Evolutionary conservation across 441 rosid species (phyloP).

Genomic region (Viola pubescens): DNA sequence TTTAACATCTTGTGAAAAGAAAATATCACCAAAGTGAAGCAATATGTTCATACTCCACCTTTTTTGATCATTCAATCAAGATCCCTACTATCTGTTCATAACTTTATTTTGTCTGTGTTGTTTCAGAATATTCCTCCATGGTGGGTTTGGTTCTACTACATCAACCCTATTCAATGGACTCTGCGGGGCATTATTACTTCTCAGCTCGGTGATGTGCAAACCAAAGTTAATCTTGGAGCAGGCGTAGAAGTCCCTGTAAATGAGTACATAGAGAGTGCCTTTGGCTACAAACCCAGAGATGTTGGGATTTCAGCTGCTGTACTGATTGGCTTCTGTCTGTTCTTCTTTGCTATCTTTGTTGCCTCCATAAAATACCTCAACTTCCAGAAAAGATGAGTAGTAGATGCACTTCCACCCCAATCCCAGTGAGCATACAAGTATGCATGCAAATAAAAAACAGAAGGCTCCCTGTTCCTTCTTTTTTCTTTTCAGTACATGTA

Average conservation of each 20-base stretch:
- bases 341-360: constrained; percentile 60
- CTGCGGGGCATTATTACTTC: constrained; percentile 60
- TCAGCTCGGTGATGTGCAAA: constrained; percentile 78
- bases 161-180: constrained; percentile 83
- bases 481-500: too few species aligned
- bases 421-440: neutral
- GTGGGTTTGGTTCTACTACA: constrained; percentile 94
- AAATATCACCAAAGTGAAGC: neutral
- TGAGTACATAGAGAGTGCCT: constrained; percentile 38
- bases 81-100: too few species aligned
- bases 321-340: constrained; percentile 40
- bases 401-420: too few species aligned
- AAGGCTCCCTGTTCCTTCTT: neutral
- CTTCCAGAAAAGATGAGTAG: constrained; percentile 66
- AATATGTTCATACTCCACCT: too few species aligned
- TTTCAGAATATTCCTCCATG: constrained; percentile 63
- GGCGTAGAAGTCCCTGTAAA: constrained; percentile 50
- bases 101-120: neutral
- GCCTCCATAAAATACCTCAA: constrained; percentile 56
- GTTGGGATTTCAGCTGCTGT: constrained; percentile 48
- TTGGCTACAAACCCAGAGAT: constrained; percentile 41
- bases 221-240: constrained; percentile 37
- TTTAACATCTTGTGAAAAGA: too few species aligned
- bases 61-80: too few species aligned
- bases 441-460: neutral